Conservation (phyloP, 441 rosid genomes). For the Melastoma candidum region DNA sequence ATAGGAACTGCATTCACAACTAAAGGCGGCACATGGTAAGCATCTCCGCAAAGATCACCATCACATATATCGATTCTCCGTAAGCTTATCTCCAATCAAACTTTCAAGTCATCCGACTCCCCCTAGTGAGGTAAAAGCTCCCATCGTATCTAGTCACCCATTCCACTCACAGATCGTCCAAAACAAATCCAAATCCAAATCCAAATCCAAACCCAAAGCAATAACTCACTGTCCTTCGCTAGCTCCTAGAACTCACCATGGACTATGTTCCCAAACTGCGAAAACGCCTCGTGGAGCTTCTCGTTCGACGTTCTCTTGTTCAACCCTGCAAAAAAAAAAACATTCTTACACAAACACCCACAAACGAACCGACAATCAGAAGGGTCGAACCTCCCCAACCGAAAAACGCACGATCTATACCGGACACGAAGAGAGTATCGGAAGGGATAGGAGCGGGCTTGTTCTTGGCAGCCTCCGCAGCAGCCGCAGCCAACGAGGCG, state of each 20-base stretch:
- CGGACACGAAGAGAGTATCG: slow-evolving; percentile 18
- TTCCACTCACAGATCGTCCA: too few species aligned
- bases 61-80: too few species aligned
- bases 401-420: neutral
- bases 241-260: neutral
- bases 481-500: slow-evolving; percentile 2
- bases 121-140: too few species aligned
- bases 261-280: slow-evolving; percentile 9
- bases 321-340: slow-evolving; percentile 2
- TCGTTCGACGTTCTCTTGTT: slow-evolving; percentile 8
- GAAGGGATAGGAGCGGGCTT: slow-evolving; percentile 15
- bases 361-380: neutral
- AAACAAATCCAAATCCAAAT: too few species aligned
- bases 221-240: too few species aligned
- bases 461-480: slow-evolving; percentile 8
- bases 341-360: neutral
- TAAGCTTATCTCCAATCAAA: too few species aligned
- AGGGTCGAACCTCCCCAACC: neutral
- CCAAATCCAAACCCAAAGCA: too few species aligned
- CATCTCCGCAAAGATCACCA: too few species aligned
- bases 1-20: too few species aligned
- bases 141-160: too few species aligned
- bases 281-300: slow-evolving; percentile 4
- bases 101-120: too few species aligned
- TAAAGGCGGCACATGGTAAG: too few species aligned